phyloP scores from a whole-genome alignment of 257 asterid genomes.

The Eucommia ulmoides region DNA sequence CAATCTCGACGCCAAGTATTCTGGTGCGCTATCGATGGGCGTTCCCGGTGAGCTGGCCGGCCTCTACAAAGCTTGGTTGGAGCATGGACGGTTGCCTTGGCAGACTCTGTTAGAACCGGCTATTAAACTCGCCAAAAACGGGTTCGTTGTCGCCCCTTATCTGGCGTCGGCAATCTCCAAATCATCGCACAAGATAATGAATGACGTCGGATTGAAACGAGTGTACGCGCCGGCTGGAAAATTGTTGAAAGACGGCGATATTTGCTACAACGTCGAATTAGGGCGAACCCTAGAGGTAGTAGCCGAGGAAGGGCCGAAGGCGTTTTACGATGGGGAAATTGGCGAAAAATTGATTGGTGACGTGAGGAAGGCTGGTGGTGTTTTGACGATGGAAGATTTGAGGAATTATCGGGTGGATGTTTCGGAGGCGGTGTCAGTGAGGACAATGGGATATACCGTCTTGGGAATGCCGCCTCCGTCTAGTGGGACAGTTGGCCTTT shows the following conservation, averaged over 20 bases:
- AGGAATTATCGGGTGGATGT: conserved; percentile 47
- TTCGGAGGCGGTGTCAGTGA: conserved; percentile 38
- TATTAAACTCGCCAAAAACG: conserved; percentile 64
- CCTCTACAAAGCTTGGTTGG: conserved; percentile 68
- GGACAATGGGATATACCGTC: conserved; percentile 61
- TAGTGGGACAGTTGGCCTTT: conserved; percentile 70
- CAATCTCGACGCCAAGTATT: conserved; percentile 28
- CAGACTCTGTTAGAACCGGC: conserved; percentile 53
- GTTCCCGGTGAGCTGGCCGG: conserved; percentile 95
- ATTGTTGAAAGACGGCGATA: conserved; percentile 53
- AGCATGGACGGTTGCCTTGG: conserved; percentile 74
- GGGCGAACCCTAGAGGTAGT: conserved; percentile 56
- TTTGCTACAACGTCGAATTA: conserved; percentile 67
- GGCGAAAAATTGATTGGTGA: conserved; percentile 58
- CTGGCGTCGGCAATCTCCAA: conserved; percentile 26
- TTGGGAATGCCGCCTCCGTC: conserved; percentile 97
- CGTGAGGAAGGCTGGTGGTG: conserved; percentile 67
- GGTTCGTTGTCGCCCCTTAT: conserved; percentile 56
- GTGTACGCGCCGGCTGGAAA: conserved; percentile 67
- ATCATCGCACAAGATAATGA: conserved; percentile 17
- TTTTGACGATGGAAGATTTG: conserved; percentile 71
- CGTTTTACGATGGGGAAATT: conserved; percentile 58
- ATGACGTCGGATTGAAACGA: conserved; percentile 53
- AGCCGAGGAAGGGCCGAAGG: conserved; percentile 66
- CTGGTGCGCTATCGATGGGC: conserved; percentile 70